Evolutionary conservation across 1,284 basidiomycete genomes (phyloP).

Genomic region (Sanghuangporus weigelae): DNA sequence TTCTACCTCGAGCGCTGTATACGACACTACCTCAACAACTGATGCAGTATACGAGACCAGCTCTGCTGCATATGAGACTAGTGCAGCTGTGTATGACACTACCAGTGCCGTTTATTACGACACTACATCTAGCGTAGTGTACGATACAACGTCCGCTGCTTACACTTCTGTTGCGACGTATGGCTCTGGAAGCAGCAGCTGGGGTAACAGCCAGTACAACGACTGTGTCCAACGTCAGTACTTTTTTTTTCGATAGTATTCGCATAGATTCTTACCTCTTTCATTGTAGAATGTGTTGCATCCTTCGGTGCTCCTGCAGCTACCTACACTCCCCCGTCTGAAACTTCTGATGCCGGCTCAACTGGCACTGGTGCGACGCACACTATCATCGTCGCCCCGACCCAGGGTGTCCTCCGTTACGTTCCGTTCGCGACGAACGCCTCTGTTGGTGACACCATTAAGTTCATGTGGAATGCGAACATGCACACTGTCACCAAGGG

Average conservation of each 20-base stretch:
- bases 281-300: conserved; percentile 54
- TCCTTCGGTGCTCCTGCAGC: conserved; percentile 42
- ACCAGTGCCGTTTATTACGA: conserved; percentile 21
- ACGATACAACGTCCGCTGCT: conserved; percentile 21
- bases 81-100: conserved; percentile 17
- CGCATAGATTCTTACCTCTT: neutral
- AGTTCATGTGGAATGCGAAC: conserved; percentile 69
- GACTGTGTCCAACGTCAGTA: conserved; percentile 65
- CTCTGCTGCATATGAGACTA: conserved; percentile 21
- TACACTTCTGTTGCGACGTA: conserved; percentile 37
- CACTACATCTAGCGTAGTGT: conserved; percentile 28
- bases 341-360: conserved; percentile 21
- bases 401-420: conserved; percentile 68
- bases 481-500: conserved; percentile 76
- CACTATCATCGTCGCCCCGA: conserved; percentile 72
- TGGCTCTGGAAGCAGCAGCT: conserved; percentile 61
- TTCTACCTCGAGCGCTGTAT: neutral
- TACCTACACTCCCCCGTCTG: conserved; percentile 36
- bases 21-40: neutral
- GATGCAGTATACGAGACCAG: neutral
- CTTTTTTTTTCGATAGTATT: neutral
- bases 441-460: conserved; percentile 67
- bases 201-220: conserved; percentile 54
- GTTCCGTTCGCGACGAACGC: conserved; percentile 70
- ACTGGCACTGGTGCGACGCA: conserved; percentile 48